Evolutionary conservation across 106 monocot genomes (phyloP).

Genomic region (Narthecium ossifragum): DNA sequence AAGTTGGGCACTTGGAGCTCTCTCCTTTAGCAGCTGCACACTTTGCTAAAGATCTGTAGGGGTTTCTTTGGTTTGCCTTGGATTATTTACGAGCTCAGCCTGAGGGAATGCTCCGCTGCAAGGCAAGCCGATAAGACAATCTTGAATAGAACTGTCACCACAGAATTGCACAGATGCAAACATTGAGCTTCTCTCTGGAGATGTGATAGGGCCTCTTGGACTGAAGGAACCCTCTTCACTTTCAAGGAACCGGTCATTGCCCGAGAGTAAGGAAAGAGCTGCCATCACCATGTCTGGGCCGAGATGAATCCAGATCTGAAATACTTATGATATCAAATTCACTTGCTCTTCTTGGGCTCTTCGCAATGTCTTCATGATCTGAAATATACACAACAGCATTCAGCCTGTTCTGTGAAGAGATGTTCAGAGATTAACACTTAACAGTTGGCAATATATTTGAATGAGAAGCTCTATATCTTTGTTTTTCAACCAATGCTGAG

Average conservation of each 20-base stretch:
- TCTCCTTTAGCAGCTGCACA: constrained; percentile 19
- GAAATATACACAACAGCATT: background rate
- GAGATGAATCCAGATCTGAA: background rate
- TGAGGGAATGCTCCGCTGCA: constrained; percentile 50
- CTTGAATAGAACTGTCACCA: constrained; percentile 43
- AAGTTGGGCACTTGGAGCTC: too few species aligned
- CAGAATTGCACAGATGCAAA: constrained; percentile 13
- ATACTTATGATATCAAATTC: constrained; percentile 5
- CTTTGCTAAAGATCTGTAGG: constrained; percentile 7
- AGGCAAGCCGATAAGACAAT: constrained; percentile 47
- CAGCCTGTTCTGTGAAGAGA: background rate
- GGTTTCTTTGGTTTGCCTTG: constrained; percentile 15
- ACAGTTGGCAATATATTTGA: too few species aligned
- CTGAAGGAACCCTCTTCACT: constrained; percentile 31
- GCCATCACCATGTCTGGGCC: background rate
- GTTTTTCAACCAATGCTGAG: too few species aligned
- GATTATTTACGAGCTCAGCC: constrained; percentile 67
- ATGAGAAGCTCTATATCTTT: too few species aligned
- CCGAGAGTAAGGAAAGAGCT: constrained; percentile 5
- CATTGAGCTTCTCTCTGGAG: constrained; percentile 12
- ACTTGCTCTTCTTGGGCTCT: constrained; percentile 21
- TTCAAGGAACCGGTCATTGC: constrained; percentile 16
- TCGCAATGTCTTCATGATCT: constrained; percentile 21
- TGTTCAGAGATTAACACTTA: too few species aligned
- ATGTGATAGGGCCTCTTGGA: constrained; percentile 13